Conservation (phyloP, 805 yeast genomes). For the Danielia oregonensis region DNA sequence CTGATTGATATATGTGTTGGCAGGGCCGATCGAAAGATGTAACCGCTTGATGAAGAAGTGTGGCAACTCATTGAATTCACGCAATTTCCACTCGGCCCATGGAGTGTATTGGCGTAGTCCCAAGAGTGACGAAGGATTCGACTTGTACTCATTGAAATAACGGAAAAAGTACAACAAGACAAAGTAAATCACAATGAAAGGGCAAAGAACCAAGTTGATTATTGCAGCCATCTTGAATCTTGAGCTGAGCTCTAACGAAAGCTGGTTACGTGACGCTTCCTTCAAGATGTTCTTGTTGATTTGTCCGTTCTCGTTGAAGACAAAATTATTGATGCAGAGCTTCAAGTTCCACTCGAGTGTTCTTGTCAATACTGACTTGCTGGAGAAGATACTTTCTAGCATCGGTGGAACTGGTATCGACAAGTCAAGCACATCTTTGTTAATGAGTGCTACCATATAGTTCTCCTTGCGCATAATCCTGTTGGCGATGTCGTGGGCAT, state of each 20-base stretch:
- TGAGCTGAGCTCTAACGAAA: constrained; percentile 67
- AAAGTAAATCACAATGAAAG: constrained; percentile 81
- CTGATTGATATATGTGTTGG: constrained; percentile 80
- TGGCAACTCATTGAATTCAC: constrained; percentile 91
- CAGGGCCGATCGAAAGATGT: constrained; percentile 72
- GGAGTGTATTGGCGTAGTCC: constrained; percentile 82
- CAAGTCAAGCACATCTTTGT: constrained; percentile 68
- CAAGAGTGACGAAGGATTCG: constrained; percentile 78
- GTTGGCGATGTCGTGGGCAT: constrained; percentile 93
- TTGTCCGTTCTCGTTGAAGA: constrained; percentile 81
- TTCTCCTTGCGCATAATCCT: constrained; percentile 94
- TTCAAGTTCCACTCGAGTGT: constrained; percentile 94
- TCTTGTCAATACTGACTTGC: constrained; percentile 56
- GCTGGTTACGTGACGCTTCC: constrained; percentile 60
- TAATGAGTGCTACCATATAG: constrained; percentile 85
- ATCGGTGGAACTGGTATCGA: constrained; percentile 35
- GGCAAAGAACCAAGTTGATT: constrained; percentile 77
- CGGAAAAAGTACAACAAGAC: constrained; percentile 79
- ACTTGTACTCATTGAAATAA: constrained; percentile 88
- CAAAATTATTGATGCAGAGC: constrained; percentile 80
- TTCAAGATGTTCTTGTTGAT: constrained; percentile 67
- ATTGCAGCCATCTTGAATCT: constrained; percentile 87
- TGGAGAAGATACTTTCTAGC: constrained; percentile 15
- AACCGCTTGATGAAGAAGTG: constrained; percentile 82
- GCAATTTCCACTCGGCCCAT: constrained; percentile 87